Base-by-base conservation (phyloP, 805 yeast species). In the Nakazawaea populi region DNA sequence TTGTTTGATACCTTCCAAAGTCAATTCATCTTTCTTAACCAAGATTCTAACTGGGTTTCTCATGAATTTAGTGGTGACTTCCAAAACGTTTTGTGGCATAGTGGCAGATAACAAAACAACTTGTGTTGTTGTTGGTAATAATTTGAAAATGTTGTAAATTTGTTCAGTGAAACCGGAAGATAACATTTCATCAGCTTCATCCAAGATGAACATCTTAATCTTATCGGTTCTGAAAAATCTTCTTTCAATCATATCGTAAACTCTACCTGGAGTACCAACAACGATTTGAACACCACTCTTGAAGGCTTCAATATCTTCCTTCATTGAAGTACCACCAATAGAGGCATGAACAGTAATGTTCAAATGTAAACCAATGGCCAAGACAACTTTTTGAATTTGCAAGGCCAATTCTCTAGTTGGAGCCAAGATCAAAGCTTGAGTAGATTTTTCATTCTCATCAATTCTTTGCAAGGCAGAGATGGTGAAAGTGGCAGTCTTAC, bases 231-330 rank as follows among this genome's bases (percentile, higher is more conserved):
- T 74, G 60, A 94, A 74, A 59, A 77, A 77, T 58, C 95, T 82
- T 69, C 97, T 81, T 64, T 87, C 87, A 56, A 94, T 82, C 86
- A 94, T 82, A 71, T 94, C 99, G 55, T 79, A 69, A 39, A 92
- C 96, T 64, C 99, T 80, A 51, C 99, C 99, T 35, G 99, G 99
- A 10, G 99, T 94, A 48, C 99, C 99, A 66, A 94, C 91, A 40
- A 94, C 88, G 40, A 94, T 84, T 62, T 94, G 97, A 62, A 85
- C 89, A 55, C 96, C 96, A 47, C 65, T 66, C 58, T 78, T 84
- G 58, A 90, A 74, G 51, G 82, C 80, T 64, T 87, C 85, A 53
- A 86, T 75, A 67, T 92, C 98, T 51, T 85, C 89, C 44, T 84
- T 83, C 53, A 87, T 85, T 55, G 83, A 81, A 55, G 89, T 89